Evolutionary conservation across 805 yeast species (phyloP), one percentile per base, ranked within the genome.

Genomic region (Saccharomycopsis capsularis): DNA sequence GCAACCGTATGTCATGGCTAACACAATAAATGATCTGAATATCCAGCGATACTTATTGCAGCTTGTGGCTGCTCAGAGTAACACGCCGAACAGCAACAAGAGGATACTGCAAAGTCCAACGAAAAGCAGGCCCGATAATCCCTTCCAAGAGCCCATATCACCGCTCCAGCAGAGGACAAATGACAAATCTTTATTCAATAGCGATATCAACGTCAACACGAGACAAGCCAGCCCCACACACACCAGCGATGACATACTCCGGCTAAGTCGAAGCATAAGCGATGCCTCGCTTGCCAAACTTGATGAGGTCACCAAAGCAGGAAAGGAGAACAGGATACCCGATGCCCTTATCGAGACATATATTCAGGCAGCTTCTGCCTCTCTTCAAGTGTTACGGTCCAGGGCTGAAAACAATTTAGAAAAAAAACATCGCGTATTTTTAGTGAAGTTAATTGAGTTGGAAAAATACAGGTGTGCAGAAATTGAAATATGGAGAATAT

Each of bases 401-500:
- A 21, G 30, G 16, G 22, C 24, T 16, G 9, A 19, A 4, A 19
- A 40, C 4, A 25, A 24, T 11, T n/a, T 35, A 21, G 40, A 44
- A 15, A 36, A 9, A 25, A 19, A 35, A 23, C 32, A 34, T 23
- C 47, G 47, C 18, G 32, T 18, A 6, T 47, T 47, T 19, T 22
- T 47, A 18, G 40, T 37, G 15, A 38, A 32, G 23, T 27, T 48
- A 5, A 44, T 48, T 4, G 47, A 43, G 30, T n/a, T 23, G 3
- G 40, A 44, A 6, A 6, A 21, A 3, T 48, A 44, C 22, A n/a
- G 39, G 15, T 16, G 32, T 4, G 34, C 47, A 3, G 39, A 41
- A 9, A 13, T 41, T 6, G 44, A 42, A 23, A 38, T 43, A 9
- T 48, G 51, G 51, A 37, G 37, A 6, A 23, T 48, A 22, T 34